Evolutionary conservation across 768 basidiomycete species (phyloP), one percentile per base, ranked within the genome.

Genomic region (Lentinula sp.): DNA sequence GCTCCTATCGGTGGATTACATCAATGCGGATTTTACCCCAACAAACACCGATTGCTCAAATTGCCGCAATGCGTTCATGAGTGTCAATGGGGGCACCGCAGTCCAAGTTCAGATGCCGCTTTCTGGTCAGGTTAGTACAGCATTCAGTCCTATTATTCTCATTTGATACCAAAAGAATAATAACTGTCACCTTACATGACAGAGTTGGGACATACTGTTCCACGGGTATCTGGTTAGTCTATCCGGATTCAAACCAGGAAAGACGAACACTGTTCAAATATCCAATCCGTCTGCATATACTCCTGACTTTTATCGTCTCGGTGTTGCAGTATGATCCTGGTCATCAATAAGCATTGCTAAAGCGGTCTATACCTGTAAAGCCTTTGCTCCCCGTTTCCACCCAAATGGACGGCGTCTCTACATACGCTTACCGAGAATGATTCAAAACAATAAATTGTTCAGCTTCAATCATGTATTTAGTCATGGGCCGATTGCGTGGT

Each of bases 121-220:
- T 59, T 79, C 79, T 32, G 79, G 70, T 9, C 78, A 81, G 76
- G 79, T 79, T 61, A 37, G 72, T 66, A 23, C 28, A 41, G 8
- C 37, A 23, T 23, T 15, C 9, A 49, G 3, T 28, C 28, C 28
- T 28, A 35, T 20, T 46, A 16, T 35, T 36, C 36, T 58, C 9
- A 39, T 6, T 45, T 51, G 28, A 32, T 32, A 9, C 2, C 39
- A 16, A 33, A 33, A 4, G 6, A 48, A 28, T 2, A 23, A 48
- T 12, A 55, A 18, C 45, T 39, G 20, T 42, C 41, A 23, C n/a
- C 36, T 36, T 15, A 32, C 46, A 51, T 12, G 50, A 32, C 35
- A 81, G 80, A 79, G 71, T 67, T 81, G 80, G 79, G 76, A 81
- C 62, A 79, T 77, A 53, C 45, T 79, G 16, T 67, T 74, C 33